Conservation (phyloP, 1,284 basidiomycete genomes). For the Ganoderma leucocontextum region DNA sequence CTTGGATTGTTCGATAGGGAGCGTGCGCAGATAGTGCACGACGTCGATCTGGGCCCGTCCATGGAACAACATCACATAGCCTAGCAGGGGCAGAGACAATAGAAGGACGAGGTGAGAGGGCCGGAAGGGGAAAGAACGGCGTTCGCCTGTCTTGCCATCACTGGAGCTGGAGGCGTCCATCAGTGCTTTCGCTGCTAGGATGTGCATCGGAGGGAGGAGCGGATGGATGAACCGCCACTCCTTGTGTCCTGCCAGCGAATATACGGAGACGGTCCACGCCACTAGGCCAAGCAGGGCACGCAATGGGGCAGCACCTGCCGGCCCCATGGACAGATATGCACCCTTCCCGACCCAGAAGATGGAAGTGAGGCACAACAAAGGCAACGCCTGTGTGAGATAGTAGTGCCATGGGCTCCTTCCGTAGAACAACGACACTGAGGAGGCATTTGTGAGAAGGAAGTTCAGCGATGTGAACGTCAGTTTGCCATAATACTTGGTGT, state of each 20-base stretch:
- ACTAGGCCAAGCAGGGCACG: slow-evolving; percentile 60
- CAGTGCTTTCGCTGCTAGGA: slow-evolving; percentile 81
- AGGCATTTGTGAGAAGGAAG: slow-evolving; percentile 84
- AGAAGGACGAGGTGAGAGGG: slow-evolving; percentile 55
- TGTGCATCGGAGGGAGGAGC: slow-evolving; percentile 84
- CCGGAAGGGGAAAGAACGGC: slow-evolving; percentile 27
- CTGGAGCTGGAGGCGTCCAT: slow-evolving; percentile 54
- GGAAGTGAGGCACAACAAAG: slow-evolving; percentile 79
- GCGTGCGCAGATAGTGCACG: slow-evolving; percentile 65
- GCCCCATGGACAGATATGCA: slow-evolving; percentile 48
- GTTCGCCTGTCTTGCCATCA: slow-evolving; percentile 18
- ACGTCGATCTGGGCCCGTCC: slow-evolving; percentile 82
- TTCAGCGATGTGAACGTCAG: slow-evolving; percentile 83
- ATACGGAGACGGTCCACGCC: slow-evolving; percentile 71
- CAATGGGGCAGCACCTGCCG: slow-evolving; percentile 39
- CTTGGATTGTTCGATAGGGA: slow-evolving; percentile 57
- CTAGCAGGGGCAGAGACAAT: slow-evolving; percentile 62
- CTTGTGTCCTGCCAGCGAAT: slow-evolving; percentile 89
- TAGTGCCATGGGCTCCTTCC: slow-evolving; percentile 90
- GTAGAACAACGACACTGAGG: slow-evolving; percentile 91
- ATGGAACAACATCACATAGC: slow-evolving; percentile 80
- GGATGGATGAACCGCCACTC: slow-evolving; percentile 98
- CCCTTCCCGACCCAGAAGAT: slow-evolving; percentile 80
- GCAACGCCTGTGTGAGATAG: slow-evolving; percentile 88
- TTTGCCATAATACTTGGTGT: slow-evolving; percentile 74